Percentiles rank a stretch among this genome's conserved stretches.
Evolutionary conservation across 2,329 filamentous ascomycete species (phyloP).

Genomic region (Arthroderma uncinatum): DNA sequence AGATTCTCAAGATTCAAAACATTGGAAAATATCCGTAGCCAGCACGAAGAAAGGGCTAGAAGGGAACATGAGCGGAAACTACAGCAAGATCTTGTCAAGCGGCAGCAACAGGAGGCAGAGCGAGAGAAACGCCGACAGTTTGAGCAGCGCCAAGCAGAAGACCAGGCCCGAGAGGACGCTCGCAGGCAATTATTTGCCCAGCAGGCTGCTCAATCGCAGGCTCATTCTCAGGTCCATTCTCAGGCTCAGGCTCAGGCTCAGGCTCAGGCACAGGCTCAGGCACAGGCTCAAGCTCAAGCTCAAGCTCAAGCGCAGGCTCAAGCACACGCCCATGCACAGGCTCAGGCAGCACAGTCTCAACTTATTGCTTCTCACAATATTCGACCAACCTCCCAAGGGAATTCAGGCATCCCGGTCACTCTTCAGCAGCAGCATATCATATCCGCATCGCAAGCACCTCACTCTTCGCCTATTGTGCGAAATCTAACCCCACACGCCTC

Average conservation of each 20-base stretch:
- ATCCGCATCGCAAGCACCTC: conserved; percentile 29
- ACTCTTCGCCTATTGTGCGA: conserved; percentile 38
- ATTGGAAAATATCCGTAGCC: conserved; percentile 69
- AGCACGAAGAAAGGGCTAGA: conserved; percentile 58
- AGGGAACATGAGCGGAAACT: conserved; percentile 38
- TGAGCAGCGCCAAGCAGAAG: conserved; percentile 36
- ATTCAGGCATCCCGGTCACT: conserved; percentile 19
- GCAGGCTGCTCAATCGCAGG: conserved; percentile 39
- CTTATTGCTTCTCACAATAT: conserved; percentile 39
- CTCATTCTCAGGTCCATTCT: conserved; percentile 22
- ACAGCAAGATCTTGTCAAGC: conserved; percentile 40
- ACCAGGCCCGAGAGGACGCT: conserved; percentile 31
- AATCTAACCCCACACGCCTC: conserved; percentile 39
- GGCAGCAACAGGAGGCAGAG: conserved; percentile 39
- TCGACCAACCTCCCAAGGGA: conserved; percentile 40
- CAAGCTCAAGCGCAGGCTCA: conserved; percentile 7
- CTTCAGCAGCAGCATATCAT: conserved; percentile 27
- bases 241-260: conserved; percentile 9
- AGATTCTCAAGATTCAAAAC: conserved; percentile 87
- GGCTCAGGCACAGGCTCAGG: conserved; percentile 2
- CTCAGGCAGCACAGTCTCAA: conserved; percentile 10
- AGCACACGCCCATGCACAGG: conserved; percentile 11
- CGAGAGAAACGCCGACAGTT: conserved; percentile 38
- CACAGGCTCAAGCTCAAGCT: background rate
- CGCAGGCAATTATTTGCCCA: conserved; percentile 32